phyloP scores from a whole-genome alignment of 2,329 filamentous ascomycete genomes.

The Ophiocordyceps camponoti-saundersi region DNA sequence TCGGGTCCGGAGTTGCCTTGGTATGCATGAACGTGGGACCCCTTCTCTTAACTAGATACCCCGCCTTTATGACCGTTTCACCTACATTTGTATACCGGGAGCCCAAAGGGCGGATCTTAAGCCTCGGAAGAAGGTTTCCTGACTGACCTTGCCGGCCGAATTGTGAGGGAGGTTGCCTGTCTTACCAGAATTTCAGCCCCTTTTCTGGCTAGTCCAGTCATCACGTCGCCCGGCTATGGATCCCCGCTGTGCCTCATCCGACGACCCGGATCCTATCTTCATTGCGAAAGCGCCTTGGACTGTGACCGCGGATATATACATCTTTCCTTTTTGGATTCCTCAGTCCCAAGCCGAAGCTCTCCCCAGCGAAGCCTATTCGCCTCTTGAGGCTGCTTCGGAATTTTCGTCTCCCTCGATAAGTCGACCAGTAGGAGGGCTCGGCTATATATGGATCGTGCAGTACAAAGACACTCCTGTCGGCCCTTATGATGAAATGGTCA shows the following conservation, averaged over 20 bases:
- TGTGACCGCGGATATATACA: background rate
- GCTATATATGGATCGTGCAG: background rate
- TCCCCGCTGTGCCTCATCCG: background rate
- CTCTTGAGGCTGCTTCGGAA: background rate
- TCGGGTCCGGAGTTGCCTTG: no score
- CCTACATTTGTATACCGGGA: no score
- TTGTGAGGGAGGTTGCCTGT: no score
- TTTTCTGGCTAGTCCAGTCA: background rate
- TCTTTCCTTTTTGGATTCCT: background rate
- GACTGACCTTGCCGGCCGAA: no score
- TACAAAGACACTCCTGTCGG: background rate
- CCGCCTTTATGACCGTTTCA: no score
- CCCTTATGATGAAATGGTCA: background rate
- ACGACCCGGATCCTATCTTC: background rate
- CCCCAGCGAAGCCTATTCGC: background rate
- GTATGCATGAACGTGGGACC: no score
- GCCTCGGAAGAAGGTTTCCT: no score
- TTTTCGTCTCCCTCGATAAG: background rate
- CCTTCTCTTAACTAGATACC: no score
- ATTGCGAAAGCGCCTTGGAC: background rate
- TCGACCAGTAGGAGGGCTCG: background rate
- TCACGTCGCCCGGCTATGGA: background rate
- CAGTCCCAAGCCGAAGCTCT: background rate
- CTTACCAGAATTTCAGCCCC: no score
- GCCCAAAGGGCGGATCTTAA: no score